Percentiles rank a stretch among this genome's conserved stretches.
These are phyloP conservation scores for Vitis hybrid DNA, from an alignment of 177 flowering plant species.

Conservation along the genomic window DNA sequence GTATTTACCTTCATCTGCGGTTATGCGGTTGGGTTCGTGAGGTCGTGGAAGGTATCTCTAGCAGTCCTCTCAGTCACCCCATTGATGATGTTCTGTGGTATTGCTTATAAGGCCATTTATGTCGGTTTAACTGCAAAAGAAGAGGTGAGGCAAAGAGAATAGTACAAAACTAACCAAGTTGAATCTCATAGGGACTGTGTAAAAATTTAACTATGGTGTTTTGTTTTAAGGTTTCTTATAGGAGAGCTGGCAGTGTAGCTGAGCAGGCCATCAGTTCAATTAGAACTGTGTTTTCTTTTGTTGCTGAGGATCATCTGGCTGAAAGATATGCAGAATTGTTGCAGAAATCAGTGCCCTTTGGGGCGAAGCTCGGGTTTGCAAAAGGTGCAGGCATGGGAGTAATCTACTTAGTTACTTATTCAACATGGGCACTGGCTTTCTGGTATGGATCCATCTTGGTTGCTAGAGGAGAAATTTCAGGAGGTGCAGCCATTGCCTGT, in stretches of 20 bases:
- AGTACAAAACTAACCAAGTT: neutral
- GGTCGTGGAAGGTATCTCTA: conserved; percentile 67
- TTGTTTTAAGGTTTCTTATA: conserved; percentile 43
- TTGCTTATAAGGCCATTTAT: conserved; percentile 73
- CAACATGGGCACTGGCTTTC: conserved; percentile 84
- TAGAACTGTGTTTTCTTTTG: conserved; percentile 73
- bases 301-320: conserved; percentile 53
- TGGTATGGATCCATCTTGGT: conserved; percentile 77
- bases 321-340: conserved; percentile 40
- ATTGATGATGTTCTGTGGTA: conserved; percentile 68
- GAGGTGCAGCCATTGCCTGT: conserved; percentile 77
- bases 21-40: conserved; percentile 55
- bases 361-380: conserved; percentile 64
- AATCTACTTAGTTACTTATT: conserved; percentile 66
- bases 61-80: conserved; percentile 71
- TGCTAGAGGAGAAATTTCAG: conserved; percentile 43
- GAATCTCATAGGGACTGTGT: no score
- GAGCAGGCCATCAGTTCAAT: conserved; percentile 71
- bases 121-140: conserved; percentile 71
- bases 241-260: conserved; percentile 63
- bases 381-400: conserved; percentile 81
- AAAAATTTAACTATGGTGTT: neutral
- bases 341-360: conserved; percentile 47
- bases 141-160: conserved; percentile 38
- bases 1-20: conserved; percentile 69